phyloP scores from a whole-genome alignment of 2,329 filamentous ascomycete species.

The Phaeophleospora eucalypticola region DNA sequence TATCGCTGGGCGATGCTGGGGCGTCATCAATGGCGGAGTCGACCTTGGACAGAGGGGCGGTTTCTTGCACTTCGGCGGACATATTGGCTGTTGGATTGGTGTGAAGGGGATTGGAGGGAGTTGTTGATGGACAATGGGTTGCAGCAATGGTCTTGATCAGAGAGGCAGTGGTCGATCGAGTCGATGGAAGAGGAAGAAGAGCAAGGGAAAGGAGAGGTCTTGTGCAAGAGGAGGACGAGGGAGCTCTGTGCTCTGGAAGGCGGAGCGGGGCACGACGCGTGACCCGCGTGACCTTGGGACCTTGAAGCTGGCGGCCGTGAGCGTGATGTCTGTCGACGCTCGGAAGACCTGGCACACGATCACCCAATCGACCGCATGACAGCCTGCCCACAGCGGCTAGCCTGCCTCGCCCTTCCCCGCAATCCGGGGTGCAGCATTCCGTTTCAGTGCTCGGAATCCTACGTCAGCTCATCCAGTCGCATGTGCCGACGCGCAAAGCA shows the following conservation, averaged over 20 bases:
- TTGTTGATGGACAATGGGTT: slow-evolving; percentile 1
- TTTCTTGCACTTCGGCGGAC: slow-evolving; percentile 48
- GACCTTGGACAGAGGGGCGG: slow-evolving; percentile 70
- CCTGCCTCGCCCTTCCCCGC: background rate
- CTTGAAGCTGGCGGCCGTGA: background rate
- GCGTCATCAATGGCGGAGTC: slow-evolving; percentile 81
- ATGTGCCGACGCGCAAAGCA: background rate
- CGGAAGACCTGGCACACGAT: background rate
- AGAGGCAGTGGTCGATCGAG: slow-evolving; percentile 1
- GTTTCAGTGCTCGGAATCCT: background rate
- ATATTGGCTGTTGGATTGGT: slow-evolving; percentile 32
- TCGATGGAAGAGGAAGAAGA: background rate
- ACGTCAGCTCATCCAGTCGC: background rate
- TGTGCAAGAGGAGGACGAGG: too few relatives aligned
- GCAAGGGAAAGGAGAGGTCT: background rate
- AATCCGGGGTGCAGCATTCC: background rate
- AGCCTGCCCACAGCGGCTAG: background rate
- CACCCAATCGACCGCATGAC: background rate
- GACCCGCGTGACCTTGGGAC: background rate
- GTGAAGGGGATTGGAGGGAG: background rate
- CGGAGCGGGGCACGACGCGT: background rate
- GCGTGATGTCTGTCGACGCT: background rate
- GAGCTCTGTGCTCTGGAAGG: background rate
- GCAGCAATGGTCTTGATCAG: background rate
- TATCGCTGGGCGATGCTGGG: slow-evolving; percentile 64